phyloP scores from a whole-genome alignment of 1,139 yeast species.

The Candida frijolesensis region DNA sequence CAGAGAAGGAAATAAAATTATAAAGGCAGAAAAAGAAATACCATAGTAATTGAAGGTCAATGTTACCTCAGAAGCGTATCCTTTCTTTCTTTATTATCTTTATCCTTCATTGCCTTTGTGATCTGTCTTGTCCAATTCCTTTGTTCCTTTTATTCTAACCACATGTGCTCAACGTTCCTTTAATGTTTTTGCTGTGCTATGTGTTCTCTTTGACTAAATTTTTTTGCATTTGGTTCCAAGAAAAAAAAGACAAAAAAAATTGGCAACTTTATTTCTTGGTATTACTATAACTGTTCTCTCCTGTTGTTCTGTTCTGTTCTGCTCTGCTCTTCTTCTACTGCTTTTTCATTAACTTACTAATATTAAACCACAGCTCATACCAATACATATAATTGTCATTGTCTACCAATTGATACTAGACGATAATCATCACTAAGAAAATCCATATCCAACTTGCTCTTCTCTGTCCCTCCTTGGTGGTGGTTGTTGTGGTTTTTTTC shows the following conservation, averaged over 20 bases:
- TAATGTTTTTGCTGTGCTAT: neutral
- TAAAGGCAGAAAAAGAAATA: neutral
- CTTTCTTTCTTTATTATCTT: no score
- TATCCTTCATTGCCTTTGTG: no score
- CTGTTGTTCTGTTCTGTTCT: neutral
- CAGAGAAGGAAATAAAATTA: neutral
- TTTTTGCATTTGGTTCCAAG: constrained; percentile 2
- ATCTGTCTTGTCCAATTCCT: no score
- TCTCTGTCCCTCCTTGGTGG: no score
- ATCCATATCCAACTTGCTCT: no score
- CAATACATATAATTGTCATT: no score
- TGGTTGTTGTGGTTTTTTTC: no score
- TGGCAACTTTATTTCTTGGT: neutral
- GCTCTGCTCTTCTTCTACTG: no score
- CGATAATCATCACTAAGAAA: no score
- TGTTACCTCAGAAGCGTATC: neutral
- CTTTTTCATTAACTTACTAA: no score
- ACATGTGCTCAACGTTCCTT: neutral
- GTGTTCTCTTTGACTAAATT: neutral
- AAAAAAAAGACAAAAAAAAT: neutral
- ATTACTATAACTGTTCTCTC: neutral
- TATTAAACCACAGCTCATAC: no score
- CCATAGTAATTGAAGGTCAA: neutral
- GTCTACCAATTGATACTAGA: no score
- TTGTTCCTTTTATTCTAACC: neutral